Evolutionary conservation across 2,329 filamentous ascomycete species (phyloP).

Genomic region (Penicillium sp.): DNA sequence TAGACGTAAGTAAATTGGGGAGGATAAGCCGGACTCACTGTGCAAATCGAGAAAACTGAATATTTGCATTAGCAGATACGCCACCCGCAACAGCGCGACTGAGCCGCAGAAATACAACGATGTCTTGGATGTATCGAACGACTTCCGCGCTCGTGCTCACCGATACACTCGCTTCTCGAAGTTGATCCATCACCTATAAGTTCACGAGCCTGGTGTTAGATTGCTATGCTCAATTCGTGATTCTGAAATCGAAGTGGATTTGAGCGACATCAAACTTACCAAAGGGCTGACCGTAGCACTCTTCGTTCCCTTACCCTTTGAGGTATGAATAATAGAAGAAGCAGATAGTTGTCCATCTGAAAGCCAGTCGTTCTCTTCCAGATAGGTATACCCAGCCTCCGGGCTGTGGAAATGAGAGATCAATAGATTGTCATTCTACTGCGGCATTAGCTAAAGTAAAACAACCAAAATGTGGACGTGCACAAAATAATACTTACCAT

Average conservation of each 20-base stretch:
- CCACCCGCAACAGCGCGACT: conserved; percentile 80
- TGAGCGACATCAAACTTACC: conserved; percentile 13
- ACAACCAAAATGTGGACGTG: neutral
- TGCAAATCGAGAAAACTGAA: conserved; percentile 68
- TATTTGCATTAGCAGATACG: conserved; percentile 73
- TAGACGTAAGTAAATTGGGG: neutral
- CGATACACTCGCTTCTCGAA: conserved; percentile 57
- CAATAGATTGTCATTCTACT: conserved; percentile 74
- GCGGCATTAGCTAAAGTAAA: neutral
- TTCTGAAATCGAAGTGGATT: neutral
- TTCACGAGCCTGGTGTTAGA: neutral
- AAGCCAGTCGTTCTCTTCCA: conserved; percentile 58
- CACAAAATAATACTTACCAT: conserved; percentile 30
- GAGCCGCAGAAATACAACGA: conserved; percentile 80
- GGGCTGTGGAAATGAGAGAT: conserved; percentile 81
- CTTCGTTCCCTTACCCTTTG: conserved; percentile 16
- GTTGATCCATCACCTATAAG: conserved; percentile 49
- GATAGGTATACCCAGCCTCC: conserved; percentile 68
- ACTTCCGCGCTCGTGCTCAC: conserved; percentile 73
- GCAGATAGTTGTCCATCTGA: conserved; percentile 34
- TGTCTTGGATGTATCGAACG: conserved; percentile 79
- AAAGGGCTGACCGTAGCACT: conserved; percentile 20
- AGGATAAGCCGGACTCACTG: conserved; percentile 40
- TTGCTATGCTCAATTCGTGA: neutral
- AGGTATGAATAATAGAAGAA: conserved; percentile 37